Conservation (phyloP, 768 basidiomycete genomes). For the Boletus patriciae region DNA sequence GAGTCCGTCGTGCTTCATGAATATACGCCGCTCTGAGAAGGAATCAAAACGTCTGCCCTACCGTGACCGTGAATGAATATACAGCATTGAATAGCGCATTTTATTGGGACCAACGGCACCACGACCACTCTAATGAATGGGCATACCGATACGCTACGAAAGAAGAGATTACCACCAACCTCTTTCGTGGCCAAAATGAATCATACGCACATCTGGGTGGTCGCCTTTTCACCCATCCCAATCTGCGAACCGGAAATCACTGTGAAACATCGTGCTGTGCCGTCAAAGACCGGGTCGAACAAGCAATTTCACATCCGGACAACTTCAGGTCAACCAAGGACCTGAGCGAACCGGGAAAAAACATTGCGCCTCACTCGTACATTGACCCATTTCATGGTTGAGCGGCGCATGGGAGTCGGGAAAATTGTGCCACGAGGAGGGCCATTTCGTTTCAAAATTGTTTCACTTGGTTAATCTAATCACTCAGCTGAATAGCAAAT, state of each 20-base stretch:
- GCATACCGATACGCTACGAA: conserved; percentile 33
- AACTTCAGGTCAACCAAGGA: background rate
- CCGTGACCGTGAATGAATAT: background rate
- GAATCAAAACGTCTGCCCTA: background rate
- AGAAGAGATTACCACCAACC: conserved; percentile 31
- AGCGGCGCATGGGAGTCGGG: background rate
- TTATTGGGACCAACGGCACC: conserved; percentile 11
- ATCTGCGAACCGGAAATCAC: background rate
- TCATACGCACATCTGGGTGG: conserved; percentile 1
- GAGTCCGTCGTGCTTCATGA: conserved; percentile 10
- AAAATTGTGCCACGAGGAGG: conserved; percentile 3
- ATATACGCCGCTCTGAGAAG: conserved; percentile 3
- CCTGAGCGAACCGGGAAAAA: background rate
- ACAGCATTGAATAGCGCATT: conserved; percentile 23
- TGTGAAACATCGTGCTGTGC: conserved; percentile 10
- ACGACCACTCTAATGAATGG: conserved; percentile 19
- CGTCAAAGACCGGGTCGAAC: conserved; percentile 5
- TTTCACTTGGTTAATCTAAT: conserved; percentile 19
- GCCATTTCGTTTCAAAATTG: conserved; percentile 6
- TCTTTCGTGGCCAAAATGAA: conserved; percentile 22
- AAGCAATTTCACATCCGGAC: background rate
- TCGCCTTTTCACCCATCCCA: background rate
- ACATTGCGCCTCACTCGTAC: background rate
- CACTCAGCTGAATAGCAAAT: conserved; percentile 14
- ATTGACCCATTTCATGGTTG: background rate